Conservation (phyloP, 352 stramenopile genomes). For the Thalassiosira hispida region DNA sequence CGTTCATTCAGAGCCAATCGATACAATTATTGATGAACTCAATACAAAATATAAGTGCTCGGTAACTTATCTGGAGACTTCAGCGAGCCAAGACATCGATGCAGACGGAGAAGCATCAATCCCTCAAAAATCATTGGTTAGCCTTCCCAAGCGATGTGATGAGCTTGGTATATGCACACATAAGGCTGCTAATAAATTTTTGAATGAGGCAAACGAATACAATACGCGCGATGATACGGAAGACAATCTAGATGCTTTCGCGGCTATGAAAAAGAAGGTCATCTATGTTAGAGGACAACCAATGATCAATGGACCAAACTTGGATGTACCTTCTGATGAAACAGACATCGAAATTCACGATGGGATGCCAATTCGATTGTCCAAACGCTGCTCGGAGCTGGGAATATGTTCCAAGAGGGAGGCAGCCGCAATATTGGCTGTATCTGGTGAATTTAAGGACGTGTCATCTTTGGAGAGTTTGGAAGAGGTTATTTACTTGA, state of each 20-base stretch:
- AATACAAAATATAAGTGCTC: too few species aligned
- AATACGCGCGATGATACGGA: background rate
- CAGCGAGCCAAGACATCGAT: too few species aligned
- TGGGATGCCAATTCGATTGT: conserved; percentile 58
- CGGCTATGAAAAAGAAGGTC: background rate
- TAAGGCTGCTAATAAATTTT: conserved; percentile 64
- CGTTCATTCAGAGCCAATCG: background rate
- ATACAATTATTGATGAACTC: background rate
- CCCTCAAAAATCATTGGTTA: too few species aligned
- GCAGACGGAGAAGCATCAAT: too few species aligned
- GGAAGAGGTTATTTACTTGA: conserved; percentile 44
- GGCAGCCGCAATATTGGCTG: conserved; percentile 62
- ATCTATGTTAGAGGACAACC: background rate
- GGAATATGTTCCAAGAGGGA: conserved; percentile 68
- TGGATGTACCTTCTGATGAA: background rate
- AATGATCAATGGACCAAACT: background rate
- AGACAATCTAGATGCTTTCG: too few species aligned
- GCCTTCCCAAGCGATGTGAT: conserved; percentile 69
- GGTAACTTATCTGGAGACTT: too few species aligned
- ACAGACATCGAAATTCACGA: background rate
- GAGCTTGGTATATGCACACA: conserved; percentile 69
- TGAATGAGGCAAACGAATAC: conserved; percentile 35
- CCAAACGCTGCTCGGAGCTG: conserved; percentile 74
- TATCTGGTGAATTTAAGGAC: conserved; percentile 31
- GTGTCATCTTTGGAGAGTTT: conserved; percentile 13